These are phyloP conservation scores for Setaria italica DNA, from an alignment of 202 grass and related monocot genomes.

Conservation along the genomic window DNA sequence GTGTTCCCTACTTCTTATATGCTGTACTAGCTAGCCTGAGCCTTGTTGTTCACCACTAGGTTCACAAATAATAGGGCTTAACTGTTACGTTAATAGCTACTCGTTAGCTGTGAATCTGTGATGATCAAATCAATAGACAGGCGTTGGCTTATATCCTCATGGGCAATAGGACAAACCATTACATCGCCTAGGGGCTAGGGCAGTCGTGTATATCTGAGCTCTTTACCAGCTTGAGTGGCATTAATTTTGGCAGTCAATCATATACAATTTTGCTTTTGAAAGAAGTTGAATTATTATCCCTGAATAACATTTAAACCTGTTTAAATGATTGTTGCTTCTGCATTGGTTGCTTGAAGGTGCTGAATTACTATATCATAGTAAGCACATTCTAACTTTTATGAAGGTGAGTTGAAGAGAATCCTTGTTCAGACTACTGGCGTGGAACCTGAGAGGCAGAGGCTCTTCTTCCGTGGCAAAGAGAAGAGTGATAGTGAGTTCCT, in stretches of 20 bases:
- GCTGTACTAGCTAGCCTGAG: neutral
- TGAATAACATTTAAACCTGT: neutral
- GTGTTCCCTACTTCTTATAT: neutral
- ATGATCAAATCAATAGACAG: too few relatives aligned
- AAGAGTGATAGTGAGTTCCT: conserved; percentile 75
- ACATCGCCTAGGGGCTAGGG: neutral
- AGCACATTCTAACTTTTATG: neutral
- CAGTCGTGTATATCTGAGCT: neutral
- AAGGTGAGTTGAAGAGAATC: conserved; percentile 89
- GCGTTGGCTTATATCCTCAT: neutral
- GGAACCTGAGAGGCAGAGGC: conserved; percentile 75
- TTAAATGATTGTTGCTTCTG: neutral
- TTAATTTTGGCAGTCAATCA: neutral
- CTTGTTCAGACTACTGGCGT: conserved; percentile 68
- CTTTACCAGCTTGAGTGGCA: neutral
- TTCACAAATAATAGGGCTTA: neutral
- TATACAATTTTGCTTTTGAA: conserved; percentile 9
- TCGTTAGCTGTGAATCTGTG: conserved; percentile 9
- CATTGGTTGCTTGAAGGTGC: conserved; percentile 27
- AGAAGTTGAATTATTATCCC: neutral
- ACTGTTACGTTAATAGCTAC: conserved; percentile 19
- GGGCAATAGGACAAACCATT: neutral
- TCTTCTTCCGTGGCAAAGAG: conserved; percentile 89
- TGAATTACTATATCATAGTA: conserved; percentile 3
- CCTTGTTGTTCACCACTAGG: neutral